Conservation (phyloP, 2,329 filamentous ascomycete genomes). For the Thermoascus crustaceus region DNA sequence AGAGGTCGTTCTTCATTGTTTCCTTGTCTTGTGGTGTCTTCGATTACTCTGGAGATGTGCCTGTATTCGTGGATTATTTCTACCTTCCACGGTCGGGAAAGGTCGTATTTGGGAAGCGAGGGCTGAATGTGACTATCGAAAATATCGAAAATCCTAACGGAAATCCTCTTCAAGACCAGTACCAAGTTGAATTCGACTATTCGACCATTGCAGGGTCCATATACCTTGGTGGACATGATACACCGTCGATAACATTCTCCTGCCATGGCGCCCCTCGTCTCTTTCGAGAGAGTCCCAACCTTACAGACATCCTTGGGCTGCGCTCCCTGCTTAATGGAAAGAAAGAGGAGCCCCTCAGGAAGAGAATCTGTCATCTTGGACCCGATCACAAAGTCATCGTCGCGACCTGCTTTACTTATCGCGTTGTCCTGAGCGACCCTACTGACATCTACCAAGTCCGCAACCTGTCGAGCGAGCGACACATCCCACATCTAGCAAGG, state of each 20-base stretch:
- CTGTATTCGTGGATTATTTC: conserved; percentile 36
- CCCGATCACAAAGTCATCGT: conserved; percentile 12
- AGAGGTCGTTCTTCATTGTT: conserved; percentile 11
- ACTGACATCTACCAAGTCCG: conserved; percentile 19
- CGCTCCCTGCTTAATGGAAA: conserved; percentile 1
- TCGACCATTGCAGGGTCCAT: conserved; percentile 13
- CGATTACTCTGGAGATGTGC: conserved; percentile 27
- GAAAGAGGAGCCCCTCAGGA: conserved; percentile 7
- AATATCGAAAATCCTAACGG: conserved; percentile 38
- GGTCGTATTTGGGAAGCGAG: conserved; percentile 37
- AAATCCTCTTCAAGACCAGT: conserved; percentile 32
- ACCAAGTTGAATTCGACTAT: conserved; percentile 19
- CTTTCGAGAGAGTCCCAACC: conserved; percentile 4
- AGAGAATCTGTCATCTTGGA: conserved; percentile 12
- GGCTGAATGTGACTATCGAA: conserved; percentile 34
- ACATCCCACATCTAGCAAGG: conserved; percentile 12
- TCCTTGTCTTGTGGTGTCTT: conserved; percentile 43
- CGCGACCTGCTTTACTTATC: conserved; percentile 38
- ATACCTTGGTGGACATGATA: conserved; percentile 9
- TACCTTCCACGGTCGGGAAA: conserved; percentile 9
- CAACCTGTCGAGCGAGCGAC: conserved; percentile 13
- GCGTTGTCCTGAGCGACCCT: conserved; percentile 24
- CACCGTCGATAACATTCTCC: conserved; percentile 40
- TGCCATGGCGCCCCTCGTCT: conserved; percentile 13
- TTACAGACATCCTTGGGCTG: not conserved